These are phyloP conservation scores for Blastobotrys serpentis DNA, from an alignment of 1,139 yeast genomes.

Conservation along the genomic window DNA sequence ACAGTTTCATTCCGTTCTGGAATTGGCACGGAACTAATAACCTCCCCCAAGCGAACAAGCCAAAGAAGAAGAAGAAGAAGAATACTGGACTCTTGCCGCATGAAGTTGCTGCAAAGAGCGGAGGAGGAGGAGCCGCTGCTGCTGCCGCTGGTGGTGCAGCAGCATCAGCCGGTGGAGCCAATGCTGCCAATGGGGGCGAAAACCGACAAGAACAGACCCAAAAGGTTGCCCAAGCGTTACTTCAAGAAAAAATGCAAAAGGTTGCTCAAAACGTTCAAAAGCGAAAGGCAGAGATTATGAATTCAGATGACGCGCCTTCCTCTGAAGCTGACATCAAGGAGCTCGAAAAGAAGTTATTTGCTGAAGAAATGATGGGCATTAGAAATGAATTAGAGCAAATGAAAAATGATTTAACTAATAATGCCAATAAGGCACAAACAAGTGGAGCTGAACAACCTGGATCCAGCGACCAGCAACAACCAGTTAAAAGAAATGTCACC, in stretches of 20 bases:
- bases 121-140: conserved; percentile 11
- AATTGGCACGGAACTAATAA: conserved; percentile 65
- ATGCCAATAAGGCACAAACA: conserved; percentile 4
- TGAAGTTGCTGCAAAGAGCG: conserved; percentile 15
- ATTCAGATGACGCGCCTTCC: conserved; percentile 15
- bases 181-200: conserved; percentile 6
- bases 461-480: conserved; percentile 1
- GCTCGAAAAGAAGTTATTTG: conserved; percentile 15
- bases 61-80: conserved; percentile 27
- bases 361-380: conserved; percentile 17
- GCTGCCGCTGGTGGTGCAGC: conserved; percentile 10
- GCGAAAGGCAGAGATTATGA: conserved; percentile 14
- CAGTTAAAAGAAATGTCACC: conserved; percentile 22
- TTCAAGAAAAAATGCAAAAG: conserved; percentile 20
- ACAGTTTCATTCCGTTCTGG: conserved; percentile 84
- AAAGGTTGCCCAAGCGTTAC: conserved; percentile 13
- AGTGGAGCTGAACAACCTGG: conserved; percentile 9
- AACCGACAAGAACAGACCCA: conserved; percentile 13
- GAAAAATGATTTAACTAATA: neutral
- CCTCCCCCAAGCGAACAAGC: conserved; percentile 34
- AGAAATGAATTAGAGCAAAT: conserved; percentile 16
- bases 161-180: conserved; percentile 13
- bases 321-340: conserved; percentile 12
- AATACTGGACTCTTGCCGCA: conserved; percentile 16
- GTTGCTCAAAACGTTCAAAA: conserved; percentile 14